phyloP scores from a whole-genome alignment of 306 rosid species.

The Begonia loranthoides region DNA sequence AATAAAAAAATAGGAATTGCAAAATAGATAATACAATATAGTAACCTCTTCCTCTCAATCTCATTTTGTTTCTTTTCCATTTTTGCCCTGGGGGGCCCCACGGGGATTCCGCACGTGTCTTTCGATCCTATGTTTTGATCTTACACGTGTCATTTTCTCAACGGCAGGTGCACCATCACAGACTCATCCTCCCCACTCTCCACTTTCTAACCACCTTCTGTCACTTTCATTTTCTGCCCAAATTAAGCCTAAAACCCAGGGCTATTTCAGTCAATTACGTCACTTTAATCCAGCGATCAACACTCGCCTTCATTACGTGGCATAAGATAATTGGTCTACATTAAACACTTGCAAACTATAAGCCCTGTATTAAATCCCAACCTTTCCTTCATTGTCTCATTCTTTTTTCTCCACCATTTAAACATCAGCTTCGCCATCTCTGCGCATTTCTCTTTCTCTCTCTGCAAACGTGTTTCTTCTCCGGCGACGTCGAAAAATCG shows the following conservation, averaged over 20 bases:
- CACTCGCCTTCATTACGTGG: neutral
- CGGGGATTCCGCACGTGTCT: constrained; percentile 36
- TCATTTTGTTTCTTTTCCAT: constrained; percentile 2
- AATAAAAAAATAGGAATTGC: too few relatives aligned
- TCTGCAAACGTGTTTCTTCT: neutral
- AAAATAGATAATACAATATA: too few relatives aligned
- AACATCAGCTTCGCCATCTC: too few relatives aligned
- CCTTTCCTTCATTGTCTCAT: neutral
- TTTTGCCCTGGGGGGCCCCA: constrained; percentile 19
- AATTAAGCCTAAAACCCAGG: constrained; percentile 1
- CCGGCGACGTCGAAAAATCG: neutral
- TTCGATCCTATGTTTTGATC: neutral
- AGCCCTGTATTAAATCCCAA: neutral
- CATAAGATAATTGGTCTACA: neutral
- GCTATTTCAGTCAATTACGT: neutral
- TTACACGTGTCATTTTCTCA: constrained; percentile 9
- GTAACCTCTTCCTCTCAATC: constrained; percentile 7
- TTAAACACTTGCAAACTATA: rapidly evolving
- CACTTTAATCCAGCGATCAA: neutral
- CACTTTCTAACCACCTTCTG: neutral
- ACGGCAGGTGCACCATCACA: constrained; percentile 39
- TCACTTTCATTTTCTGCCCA: neutral
- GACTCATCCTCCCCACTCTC: constrained; percentile 16
- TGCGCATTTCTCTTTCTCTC: too few relatives aligned
- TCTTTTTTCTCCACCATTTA: neutral